phyloP scores from a whole-genome alignment of 371 early-diverging fungal species.

The Mortierella sp. region DNA sequence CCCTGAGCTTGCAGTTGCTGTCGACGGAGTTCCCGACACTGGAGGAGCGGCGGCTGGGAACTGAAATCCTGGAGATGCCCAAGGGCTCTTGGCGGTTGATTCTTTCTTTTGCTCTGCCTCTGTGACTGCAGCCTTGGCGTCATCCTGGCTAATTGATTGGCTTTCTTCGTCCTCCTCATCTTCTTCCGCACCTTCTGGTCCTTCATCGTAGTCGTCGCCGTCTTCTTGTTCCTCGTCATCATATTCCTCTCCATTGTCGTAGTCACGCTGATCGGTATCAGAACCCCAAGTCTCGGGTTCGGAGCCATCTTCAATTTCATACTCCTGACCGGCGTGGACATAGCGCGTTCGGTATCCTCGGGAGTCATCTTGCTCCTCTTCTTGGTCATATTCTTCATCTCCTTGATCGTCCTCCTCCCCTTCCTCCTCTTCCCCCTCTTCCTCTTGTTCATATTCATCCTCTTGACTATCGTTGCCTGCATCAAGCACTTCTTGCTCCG shows the following conservation, averaged over 20 bases:
- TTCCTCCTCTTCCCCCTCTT: slow-evolving; percentile 7
- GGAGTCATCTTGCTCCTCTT: slow-evolving; percentile 13
- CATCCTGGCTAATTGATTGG: background rate
- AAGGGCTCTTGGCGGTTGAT: slow-evolving; percentile 15
- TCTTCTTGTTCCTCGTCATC: slow-evolving; percentile 24
- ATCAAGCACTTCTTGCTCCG: slow-evolving; percentile 6
- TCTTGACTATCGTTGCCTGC: background rate
- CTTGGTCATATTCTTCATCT: slow-evolving; percentile 15
- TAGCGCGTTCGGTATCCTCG: slow-evolving; percentile 12
- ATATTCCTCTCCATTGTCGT: slow-evolving; percentile 27
- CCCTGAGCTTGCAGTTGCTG: slow-evolving; percentile 14
- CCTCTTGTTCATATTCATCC: slow-evolving; percentile 6
- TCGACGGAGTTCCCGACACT: background rate
- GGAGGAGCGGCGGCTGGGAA: slow-evolving; percentile 32
- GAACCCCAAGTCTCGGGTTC: slow-evolving; percentile 48
- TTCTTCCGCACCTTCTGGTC: slow-evolving; percentile 7
- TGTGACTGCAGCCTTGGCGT: background rate
- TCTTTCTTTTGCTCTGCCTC: slow-evolving; percentile 14
- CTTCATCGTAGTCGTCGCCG: slow-evolving; percentile 9
- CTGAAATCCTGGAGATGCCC: slow-evolving; percentile 40
- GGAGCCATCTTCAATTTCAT: slow-evolving; percentile 35
- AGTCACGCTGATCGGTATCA: slow-evolving; percentile 48
- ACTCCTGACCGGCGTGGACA: slow-evolving; percentile 43
- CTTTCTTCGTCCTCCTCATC: slow-evolving; percentile 19
- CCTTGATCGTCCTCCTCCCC: slow-evolving; percentile 15